Percentiles rank a stretch among this genome's conserved stretches.
These are phyloP conservation scores for Scedosporium boydii DNA, from an alignment of 2,329 filamentous ascomycete genomes.

Conservation along the genomic window DNA sequence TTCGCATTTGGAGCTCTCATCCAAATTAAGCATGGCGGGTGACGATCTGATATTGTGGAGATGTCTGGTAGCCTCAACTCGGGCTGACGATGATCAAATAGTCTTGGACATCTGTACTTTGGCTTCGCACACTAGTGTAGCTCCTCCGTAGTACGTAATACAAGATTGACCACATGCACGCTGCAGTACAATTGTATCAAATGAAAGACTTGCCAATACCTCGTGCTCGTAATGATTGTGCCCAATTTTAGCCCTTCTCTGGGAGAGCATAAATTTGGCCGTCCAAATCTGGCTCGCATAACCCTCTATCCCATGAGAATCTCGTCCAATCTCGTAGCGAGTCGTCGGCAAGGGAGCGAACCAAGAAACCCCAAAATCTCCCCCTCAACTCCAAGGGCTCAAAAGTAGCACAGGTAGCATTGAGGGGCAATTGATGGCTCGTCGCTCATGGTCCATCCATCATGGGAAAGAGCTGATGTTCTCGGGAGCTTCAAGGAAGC, in stretches of 20 bases:
- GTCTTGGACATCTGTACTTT: no score
- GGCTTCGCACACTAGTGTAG: no score
- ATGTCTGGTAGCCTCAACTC: no score
- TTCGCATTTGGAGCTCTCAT: not conserved
- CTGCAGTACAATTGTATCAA: no score
- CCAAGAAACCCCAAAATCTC: not conserved
- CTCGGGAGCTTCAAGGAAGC: not conserved
- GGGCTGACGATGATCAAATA: no score
- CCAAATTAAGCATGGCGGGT: not conserved
- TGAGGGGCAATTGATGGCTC: not conserved
- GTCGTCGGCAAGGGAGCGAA: not conserved
- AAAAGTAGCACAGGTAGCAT: not conserved
- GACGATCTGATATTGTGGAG: conserved; percentile 1
- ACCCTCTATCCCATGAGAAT: not conserved
- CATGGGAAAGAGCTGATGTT: not conserved
- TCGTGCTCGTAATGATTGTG: not conserved
- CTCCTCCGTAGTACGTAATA: no score
- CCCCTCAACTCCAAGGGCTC: not conserved
- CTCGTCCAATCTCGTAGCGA: not conserved
- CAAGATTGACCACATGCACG: no score
- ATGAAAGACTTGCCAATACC: not conserved
- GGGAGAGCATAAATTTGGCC: not conserved
- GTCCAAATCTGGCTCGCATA: not conserved
- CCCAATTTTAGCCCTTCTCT: not conserved
- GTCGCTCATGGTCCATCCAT: not conserved